Evolutionary conservation across 1,284 basidiomycete species (phyloP).

Genomic region (Phellinidium pouzarii): DNA sequence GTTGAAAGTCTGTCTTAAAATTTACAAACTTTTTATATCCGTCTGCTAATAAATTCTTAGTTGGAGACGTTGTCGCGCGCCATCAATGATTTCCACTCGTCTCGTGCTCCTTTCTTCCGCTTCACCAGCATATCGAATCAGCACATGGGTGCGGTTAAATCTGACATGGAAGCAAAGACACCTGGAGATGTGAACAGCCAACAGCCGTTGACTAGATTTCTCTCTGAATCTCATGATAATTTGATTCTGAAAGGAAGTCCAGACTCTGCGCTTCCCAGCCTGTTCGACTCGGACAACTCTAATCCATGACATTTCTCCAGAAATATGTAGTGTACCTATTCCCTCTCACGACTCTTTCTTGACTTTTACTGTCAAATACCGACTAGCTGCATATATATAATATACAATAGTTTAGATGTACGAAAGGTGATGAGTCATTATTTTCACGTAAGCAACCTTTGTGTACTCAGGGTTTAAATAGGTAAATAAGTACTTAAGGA

Average conservation of each 20-base stretch:
- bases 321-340: too few relatives aligned
- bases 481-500: too few relatives aligned
- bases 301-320: background rate
- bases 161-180: background rate
- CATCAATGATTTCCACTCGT: conserved; percentile 18
- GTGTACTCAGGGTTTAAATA: too few relatives aligned
- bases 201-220: background rate
- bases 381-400: too few relatives aligned
- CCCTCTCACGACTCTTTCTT: too few relatives aligned
- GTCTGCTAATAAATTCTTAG: background rate
- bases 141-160: background rate
- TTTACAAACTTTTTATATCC: background rate
- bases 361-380: too few relatives aligned
- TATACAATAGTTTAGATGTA: too few relatives aligned
- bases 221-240: background rate
- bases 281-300: background rate
- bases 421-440: too few relatives aligned
- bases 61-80: conserved; percentile 12
- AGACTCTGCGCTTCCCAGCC: background rate
- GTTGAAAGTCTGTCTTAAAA: conserved; percentile 45
- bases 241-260: background rate
- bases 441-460: too few relatives aligned
- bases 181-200: background rate
- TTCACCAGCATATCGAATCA: background rate
- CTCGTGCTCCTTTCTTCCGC: conserved; percentile 15